Base-by-base conservation (phyloP, 768 basidiomycete species). In the Suillus occidentalis region DNA sequence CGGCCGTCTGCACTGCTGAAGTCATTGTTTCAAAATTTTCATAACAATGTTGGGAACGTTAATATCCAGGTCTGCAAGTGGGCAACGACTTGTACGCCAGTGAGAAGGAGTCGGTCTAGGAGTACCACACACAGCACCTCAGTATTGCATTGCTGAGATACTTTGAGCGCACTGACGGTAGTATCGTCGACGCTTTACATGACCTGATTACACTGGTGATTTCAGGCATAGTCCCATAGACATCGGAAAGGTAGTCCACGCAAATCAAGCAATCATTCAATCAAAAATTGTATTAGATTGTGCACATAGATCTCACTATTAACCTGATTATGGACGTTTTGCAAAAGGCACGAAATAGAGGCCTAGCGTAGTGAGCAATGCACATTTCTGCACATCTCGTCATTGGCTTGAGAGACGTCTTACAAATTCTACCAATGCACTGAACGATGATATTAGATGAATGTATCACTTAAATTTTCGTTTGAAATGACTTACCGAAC, bases 401-500 rank as follows among this genome's bases (percentile, higher is more conserved):
- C 16, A 25, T 8, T 59, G 39, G 9, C 6, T 59, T 1, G 72
- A 73, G 13, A 75, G 63, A 36, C 77, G 69, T 40, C 74, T 71
- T n/a, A 67, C 73, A 62, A 73, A 77, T 68, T 77, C 78, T 22
- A 79, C 62, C 63, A 77, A 64, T 14, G 77, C 78, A 62, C 77
- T 78, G 55, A 36, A 34, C 7, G 25, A 59, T 18, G 42, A 16
- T n/a, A 36, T 70, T 52, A 64, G 28, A 34, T 40, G 31, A 20
- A 9, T 4, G 40, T 28, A 49, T 28, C n/a, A 31, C 12, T 1
- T 20, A n/a, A 25, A 16, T 22, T 6, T 18, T 25, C 34, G 9
- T 53, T 20, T 18, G 10, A 63, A 58, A 59, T 9, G 39, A 72
- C 88, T 73, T 69, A 91, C 90, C 92, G 81, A 67, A 90, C 89